A percentile compares a stretch with the other conserved stretches of the same genome.
These are phyloP conservation scores for Aspergillus leporis DNA, from an alignment of 495 filamentous ascomycete genomes.

Conservation along the genomic window DNA sequence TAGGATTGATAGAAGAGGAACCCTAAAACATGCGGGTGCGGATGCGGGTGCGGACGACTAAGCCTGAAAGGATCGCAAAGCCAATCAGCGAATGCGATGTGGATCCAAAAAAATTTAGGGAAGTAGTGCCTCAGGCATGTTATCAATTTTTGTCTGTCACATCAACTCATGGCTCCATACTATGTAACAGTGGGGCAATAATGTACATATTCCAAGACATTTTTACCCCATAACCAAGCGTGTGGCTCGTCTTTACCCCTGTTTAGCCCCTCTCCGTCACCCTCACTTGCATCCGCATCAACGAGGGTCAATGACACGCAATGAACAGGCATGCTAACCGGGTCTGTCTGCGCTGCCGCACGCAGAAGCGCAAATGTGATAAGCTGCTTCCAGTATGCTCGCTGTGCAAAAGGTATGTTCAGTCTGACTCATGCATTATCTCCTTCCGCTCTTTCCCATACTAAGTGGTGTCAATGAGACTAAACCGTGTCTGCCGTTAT, in stretches of 20 bases:
- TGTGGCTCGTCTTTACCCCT: neutral
- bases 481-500: constrained; percentile 2
- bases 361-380: constrained; percentile 10
- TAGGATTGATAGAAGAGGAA: neutral
- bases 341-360: constrained; percentile 8
- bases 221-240: neutral
- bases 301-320: neutral
- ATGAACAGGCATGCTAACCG: constrained; percentile 6
- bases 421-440: no score
- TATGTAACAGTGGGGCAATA: neutral
- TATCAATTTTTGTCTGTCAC: no score
- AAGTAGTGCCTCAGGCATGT: no score
- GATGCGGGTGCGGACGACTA: constrained; percentile 4
- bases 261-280: neutral
- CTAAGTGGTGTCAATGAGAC: neutral
- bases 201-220: neutral
- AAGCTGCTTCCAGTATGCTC: constrained; percentile 6
- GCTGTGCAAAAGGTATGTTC: constrained; percentile 6
- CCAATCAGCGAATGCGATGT: no score
- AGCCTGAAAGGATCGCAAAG: neutral
- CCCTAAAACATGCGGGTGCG: neutral
- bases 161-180: no score
- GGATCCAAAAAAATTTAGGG: no score
- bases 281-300: constrained; percentile 5
- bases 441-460: neutral